Base-by-base conservation (phyloP, 2,329 filamentous ascomycete species). In the Exophiala aquamarina region DNA sequence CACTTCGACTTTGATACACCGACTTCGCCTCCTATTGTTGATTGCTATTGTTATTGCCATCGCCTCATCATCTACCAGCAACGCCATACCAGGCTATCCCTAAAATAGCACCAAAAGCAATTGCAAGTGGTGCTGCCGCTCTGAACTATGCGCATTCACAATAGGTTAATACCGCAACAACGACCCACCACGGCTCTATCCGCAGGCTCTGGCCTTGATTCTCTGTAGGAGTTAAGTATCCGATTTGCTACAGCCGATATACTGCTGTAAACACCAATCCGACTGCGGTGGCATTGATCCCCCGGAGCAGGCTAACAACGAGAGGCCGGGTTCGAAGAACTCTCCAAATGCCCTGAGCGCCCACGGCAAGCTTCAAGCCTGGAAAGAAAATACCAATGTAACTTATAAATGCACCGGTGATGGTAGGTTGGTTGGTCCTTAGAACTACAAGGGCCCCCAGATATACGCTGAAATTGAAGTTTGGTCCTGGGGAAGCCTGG, bases 241-340 rank as follows among this genome's bases (percentile, higher is more conserved):
- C 82, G 55, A 84, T 77, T 63, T 82, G 72, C 78, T 78, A 83
- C 6, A 84, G 63, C 2, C 79, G 68, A 52, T 84, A 84, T 1
- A 85, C 80, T 0, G 81, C 82, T 0, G 81, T 83, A 43, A 81
- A 85, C 1, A 84, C 77, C 28, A 84, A 55, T 0, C 81, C 81
- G 0, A 84, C 78, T 0, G 82, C 82, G 0, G 70, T 71, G 0
- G 81, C 79, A 59, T 84, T 84, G 4, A 83, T 63, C 0, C 82
- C 81, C 11, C 79, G 61, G 8, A 84, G 55, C 0, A 70, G 62
- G 11, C 74, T 72, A 39, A 70, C 73, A 1, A 83, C 75, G 60
- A 70, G 71, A 3, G 68, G 66, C 37, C 64, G 63, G 3, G 62
- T 65, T 1, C 79, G 65, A 14, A 83, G 47, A 0, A 71, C 68